phyloP scores from a whole-genome alignment of 2,329 filamentous ascomycete species.

The Cladosporium sp. region DNA sequence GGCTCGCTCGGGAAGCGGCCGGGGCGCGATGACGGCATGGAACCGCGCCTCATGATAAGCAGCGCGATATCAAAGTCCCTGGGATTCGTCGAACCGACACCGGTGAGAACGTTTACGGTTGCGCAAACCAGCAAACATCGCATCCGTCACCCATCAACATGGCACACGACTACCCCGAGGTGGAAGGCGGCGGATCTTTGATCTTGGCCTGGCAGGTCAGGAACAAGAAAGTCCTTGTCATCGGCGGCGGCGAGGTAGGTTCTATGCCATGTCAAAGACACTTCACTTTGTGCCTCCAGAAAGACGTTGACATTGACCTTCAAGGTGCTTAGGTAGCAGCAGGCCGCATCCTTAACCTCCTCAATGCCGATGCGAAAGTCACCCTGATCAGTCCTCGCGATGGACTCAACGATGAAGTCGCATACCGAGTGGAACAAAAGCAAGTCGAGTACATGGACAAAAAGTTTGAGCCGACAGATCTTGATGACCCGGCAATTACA shows the following conservation, averaged over 20 bases:
- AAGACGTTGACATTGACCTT: constrained; percentile 20
- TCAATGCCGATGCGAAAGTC: constrained; percentile 89
- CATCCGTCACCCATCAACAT: neutral
- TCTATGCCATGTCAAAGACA: neutral
- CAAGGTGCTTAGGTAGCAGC: constrained; percentile 69
- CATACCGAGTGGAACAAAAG: constrained; percentile 66
- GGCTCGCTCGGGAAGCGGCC: neutral
- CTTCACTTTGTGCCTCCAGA: neutral
- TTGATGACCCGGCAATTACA: constrained; percentile 60
- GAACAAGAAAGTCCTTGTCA: constrained; percentile 81
- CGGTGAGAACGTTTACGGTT: no score
- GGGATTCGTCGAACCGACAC: neutral
- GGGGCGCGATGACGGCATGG: neutral
- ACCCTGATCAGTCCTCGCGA: constrained; percentile 74
- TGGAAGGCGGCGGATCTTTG: constrained; percentile 85
- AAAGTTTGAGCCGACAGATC: constrained; percentile 77
- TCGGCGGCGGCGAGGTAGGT: constrained; percentile 87
- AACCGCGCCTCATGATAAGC: constrained; percentile 2
- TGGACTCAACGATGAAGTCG: constrained; percentile 83
- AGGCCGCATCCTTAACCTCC: constrained; percentile 84
- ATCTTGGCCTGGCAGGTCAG: constrained; percentile 95
- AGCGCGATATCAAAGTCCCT: neutral
- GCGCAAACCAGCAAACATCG: neutral
- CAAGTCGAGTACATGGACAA: constrained; percentile 78
- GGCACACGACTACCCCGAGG: constrained; percentile 55